Conservation (phyloP, 2,329 filamentous ascomycete genomes). For the Epichloe bromicola region DNA sequence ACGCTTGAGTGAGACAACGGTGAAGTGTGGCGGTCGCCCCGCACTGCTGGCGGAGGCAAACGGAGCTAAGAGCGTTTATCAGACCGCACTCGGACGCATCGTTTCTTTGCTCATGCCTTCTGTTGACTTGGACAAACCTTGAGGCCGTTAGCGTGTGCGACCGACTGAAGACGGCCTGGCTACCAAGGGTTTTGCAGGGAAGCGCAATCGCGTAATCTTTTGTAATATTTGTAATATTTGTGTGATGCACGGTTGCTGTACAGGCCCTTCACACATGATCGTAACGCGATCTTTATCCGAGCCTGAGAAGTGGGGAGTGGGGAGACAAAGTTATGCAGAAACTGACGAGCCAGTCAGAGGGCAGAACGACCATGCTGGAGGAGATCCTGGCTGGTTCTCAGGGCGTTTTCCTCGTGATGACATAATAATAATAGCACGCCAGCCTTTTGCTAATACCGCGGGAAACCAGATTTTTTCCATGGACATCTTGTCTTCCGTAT, state of each 20-base stretch:
- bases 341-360: conserved; percentile 5
- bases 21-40: not conserved
- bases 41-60: not conserved
- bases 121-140: not conserved
- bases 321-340: not conserved
- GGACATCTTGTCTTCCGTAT: not conserved
- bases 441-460: not conserved
- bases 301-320: not conserved
- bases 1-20: not conserved
- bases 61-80: too few species aligned
- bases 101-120: too few species aligned
- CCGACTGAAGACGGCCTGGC: too few species aligned
- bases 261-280: not conserved
- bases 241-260: too few species aligned
- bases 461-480: not conserved
- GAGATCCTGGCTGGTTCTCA: conserved; percentile 1
- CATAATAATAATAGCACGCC: not conserved
- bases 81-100: too few species aligned
- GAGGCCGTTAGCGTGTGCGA: not conserved
- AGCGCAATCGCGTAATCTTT: too few species aligned
- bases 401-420: not conserved
- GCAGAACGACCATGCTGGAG: not conserved
- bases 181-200: too few species aligned
- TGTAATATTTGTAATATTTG: too few species aligned
- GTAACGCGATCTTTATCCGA: not conserved